Conservation (phyloP, 129 eudicot species). For the Tagetes erecta region DNA sequence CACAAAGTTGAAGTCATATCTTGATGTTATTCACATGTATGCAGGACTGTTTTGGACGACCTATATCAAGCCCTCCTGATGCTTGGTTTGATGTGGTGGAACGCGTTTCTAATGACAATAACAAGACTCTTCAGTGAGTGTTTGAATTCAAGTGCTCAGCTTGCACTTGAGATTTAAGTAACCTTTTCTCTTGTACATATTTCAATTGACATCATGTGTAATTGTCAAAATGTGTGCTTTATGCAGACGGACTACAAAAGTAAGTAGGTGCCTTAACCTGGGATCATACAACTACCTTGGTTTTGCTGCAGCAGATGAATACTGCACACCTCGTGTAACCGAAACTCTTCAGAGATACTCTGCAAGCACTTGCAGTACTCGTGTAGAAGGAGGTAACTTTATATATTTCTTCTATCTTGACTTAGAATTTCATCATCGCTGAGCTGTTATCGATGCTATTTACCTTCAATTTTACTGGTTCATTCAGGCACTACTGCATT, state of each 20-base stretch:
- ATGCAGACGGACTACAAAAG: slow-evolving; percentile 69
- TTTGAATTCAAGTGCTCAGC: slow-evolving; percentile 12
- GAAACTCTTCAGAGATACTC: slow-evolving; percentile 71
- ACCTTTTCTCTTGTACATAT: background rate
- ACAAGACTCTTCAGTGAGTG: slow-evolving; percentile 90
- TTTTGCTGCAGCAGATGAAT: slow-evolving; percentile 96
- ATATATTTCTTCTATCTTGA: background rate
- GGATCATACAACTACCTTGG: slow-evolving; percentile 98
- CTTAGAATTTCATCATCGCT: background rate
- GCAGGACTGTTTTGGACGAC: slow-evolving; percentile 97
- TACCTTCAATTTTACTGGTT: background rate
- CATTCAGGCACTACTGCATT: slow-evolving; percentile 75
- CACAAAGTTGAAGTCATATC: background rate
- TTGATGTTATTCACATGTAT: slow-evolving; percentile 16
- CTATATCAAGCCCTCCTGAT: slow-evolving; percentile 96
- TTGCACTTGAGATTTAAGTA: background rate
- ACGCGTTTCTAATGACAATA: slow-evolving; percentile 85
- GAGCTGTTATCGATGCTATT: background rate
- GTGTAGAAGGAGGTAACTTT: slow-evolving; percentile 85
- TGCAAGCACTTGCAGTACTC: slow-evolving; percentile 83
- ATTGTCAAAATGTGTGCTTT: slow-evolving; percentile 19
- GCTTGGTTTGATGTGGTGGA: slow-evolving; percentile 99
- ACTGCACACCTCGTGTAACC: slow-evolving; percentile 86
- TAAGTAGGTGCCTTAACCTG: slow-evolving; percentile 76
- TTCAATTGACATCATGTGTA: background rate